Evolutionary conservation across 2,329 filamentous ascomycete species (phyloP).

Genomic region (Fusarium denticulatum): DNA sequence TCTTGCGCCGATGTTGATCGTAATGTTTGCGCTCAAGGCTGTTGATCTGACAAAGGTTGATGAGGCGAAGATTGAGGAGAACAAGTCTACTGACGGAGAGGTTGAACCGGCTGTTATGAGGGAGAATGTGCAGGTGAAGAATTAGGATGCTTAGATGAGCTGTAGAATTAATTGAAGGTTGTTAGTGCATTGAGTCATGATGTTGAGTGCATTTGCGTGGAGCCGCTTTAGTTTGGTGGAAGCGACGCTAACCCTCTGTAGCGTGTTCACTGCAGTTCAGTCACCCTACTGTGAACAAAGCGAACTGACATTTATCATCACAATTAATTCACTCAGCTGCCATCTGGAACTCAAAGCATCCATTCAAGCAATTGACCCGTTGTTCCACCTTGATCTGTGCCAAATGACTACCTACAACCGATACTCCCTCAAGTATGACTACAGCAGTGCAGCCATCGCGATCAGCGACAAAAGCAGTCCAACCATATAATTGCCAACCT

Average conservation of each 20-base stretch:
- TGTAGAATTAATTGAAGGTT: not conserved
- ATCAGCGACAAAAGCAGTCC: not conserved
- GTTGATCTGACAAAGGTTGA: conserved; percentile 36
- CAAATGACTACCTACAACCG: too few relatives aligned
- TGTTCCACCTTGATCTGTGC: too few relatives aligned
- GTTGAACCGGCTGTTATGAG: not conserved
- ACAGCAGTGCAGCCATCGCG: not conserved
- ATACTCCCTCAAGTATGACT: not conserved
- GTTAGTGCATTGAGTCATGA: not conserved
- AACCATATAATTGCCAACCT: not conserved
- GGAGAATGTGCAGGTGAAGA: not conserved
- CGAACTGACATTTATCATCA: accelerated
- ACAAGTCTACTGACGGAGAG: not conserved
- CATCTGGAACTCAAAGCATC: accelerated
- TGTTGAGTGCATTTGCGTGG: too few relatives aligned
- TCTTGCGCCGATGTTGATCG: conserved; percentile 39
- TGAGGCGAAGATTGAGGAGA: conserved; percentile 20
- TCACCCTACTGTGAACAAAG: not conserved
- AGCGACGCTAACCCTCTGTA: too few relatives aligned
- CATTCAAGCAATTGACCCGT: accelerated
- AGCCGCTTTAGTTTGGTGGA: not conserved
- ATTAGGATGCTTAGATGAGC: not conserved
- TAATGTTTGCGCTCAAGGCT: conserved; percentile 43
- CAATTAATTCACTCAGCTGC: accelerated
- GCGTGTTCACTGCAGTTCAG: accelerated